Base-by-base conservation (phyloP, 2,329 filamentous ascomycete species). In the Fusarium sacchari region DNA sequence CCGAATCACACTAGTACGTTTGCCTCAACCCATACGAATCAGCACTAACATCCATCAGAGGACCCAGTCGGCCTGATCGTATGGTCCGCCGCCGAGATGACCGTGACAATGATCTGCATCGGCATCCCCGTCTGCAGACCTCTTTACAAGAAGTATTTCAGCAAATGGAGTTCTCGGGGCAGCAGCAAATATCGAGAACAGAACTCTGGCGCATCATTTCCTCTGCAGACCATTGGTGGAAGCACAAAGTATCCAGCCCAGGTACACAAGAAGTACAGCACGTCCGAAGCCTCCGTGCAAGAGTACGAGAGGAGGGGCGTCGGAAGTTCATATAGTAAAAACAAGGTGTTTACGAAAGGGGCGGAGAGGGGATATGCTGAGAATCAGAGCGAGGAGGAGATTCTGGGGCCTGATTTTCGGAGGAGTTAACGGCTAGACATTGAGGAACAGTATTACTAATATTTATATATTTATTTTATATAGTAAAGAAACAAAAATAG, bases 41-140 rank as follows among this genome's bases (percentile, higher is more conserved):
- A 42, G 46, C 2, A 17, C 56, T 77, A 34, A 75, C 44, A 28
- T 37, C 6, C 3, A 2, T 3, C 53, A 82, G 82, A 80, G 60
- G 81, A 81, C 34, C 82, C 80, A 12, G 81, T 83, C 5, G 76
- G 75, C 1, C 76, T 83, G 22, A 81, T 83, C 8, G 75, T 81
- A 13, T 85, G 83, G 83, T 79, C 81, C 0, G 81, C 81, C 1
- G 82, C 82, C 32, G 83, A 85, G 50, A 78, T 83, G 14, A 76
- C 81, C 6, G 80, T 83, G 6, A 81, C 81, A 14, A 81, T 85
- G 78, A 75, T 84, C 24, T 84, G 83, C 74, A 81, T 83, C 28
- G 81, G 80, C 10, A 82, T 85, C 7, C 82, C 83, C 2, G 80
- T 83, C 8, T 80, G 83, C 13, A 78, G 82, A 1, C 83, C 83